These are phyloP conservation scores for Candida piceae DNA, from an alignment of 805 yeast species.

Conservation along the genomic window DNA sequence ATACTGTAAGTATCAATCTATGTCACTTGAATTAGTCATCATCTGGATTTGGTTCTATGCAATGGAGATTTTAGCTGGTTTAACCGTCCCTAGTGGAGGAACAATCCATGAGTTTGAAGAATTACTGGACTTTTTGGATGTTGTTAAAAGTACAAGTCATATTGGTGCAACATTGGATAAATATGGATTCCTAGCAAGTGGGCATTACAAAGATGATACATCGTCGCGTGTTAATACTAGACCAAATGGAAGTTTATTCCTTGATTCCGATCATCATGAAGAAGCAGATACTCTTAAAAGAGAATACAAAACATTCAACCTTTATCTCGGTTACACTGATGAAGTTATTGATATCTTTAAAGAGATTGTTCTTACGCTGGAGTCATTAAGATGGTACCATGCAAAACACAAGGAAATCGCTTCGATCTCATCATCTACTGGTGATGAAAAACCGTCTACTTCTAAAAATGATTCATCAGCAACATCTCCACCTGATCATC, in stretches of 20 bases:
- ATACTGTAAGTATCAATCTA: slow-evolving; percentile 33
- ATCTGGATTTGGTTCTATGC: slow-evolving; percentile 55
- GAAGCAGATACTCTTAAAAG: slow-evolving; percentile 4
- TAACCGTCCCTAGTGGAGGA: slow-evolving; percentile 56
- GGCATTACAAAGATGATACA: slow-evolving; percentile 10
- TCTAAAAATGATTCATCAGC: slow-evolving; percentile 1
- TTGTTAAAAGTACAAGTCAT: slow-evolving; percentile 21
- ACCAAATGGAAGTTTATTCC: too few species aligned
- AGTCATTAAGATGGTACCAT: slow-evolving; percentile 19
- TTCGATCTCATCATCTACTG: too few species aligned
- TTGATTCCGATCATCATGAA: not conserved
- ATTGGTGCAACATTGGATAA: slow-evolving; percentile 20
- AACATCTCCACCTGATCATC: slow-evolving; percentile 2
- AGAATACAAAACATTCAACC: slow-evolving; percentile 18
- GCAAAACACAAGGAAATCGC: slow-evolving; percentile 1
- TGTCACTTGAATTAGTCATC: slow-evolving; percentile 30
- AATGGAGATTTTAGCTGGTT: slow-evolving; percentile 57
- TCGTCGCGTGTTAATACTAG: not conserved
- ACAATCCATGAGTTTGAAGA: slow-evolving; percentile 50
- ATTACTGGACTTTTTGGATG: slow-evolving; percentile 32
- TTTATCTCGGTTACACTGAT: slow-evolving; percentile 33
- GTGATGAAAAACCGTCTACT: not conserved
- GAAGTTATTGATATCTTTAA: slow-evolving; percentile 29
- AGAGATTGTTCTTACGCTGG: slow-evolving; percentile 27
- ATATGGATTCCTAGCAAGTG: slow-evolving; percentile 28